Evolutionary conservation across 352 stramenopile species (phyloP), one percentile per base, ranked within the genome.

Genomic region (Hyphochytrium catenoides): DNA sequence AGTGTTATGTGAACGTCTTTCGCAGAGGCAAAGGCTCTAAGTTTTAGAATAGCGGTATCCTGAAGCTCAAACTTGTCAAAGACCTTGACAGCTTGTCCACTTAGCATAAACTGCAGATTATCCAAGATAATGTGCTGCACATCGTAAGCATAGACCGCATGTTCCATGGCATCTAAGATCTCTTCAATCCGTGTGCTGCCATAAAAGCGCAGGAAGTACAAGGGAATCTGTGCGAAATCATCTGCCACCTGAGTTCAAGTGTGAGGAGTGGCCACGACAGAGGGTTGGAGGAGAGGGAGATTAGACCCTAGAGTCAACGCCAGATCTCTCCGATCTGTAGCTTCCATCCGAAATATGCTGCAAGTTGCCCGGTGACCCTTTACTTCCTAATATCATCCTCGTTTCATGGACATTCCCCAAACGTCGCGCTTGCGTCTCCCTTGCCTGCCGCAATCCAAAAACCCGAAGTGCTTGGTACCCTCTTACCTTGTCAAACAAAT

Each of bases 81-180:
- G 2, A 67, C 67, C 27, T 66, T 61, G 12, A n/a, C n/a, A 15
- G 68, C 71, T 46, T 85, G 71, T 6, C 63, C 62, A 1, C 66
- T 76, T 58, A 98, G 93, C 90, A 98, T 98, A 46, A 98, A 98
- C 60, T 99, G 92, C 46, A 99, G 75, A 51, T 98, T 99, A 59
- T 99, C 92, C 29, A 98, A 52, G 49, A 98, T 72, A 31, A 98
- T 91, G 57, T 98, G 90, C 56, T 96, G 68, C 30, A 96, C 84
- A 53, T 97, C 89, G 52, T 98, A 81, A 12, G 89, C 84, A 45
- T 97, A 96, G 19, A 94, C 84, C 8, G 71, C 79, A 54, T 96
- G 96, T 48, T 96, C 83, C 86, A 99, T 97, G 3, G 87, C 86
- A 54, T 99, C 91, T 30, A 99, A 50, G 21, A 97, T 82, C 44